Conservation (phyloP, 2,329 filamentous ascomycete genomes). For the Aaosphaeria pasadenensis region DNA sequence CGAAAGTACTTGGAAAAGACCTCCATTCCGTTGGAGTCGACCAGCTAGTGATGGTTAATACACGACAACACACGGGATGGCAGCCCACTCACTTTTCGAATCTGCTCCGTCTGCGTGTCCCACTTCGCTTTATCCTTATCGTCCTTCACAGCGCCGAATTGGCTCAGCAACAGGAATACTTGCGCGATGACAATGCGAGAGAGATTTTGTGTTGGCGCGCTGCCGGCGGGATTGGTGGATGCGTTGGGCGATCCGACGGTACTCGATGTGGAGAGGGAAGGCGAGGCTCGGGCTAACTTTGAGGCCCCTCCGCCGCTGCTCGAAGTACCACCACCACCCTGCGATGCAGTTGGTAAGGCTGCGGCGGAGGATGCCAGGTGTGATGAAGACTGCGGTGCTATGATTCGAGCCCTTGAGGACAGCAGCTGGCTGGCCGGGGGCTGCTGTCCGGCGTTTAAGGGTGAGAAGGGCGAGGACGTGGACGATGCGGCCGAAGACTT, state of each 20-base stretch:
- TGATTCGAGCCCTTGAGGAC: slow-evolving; percentile 56
- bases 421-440: slow-evolving; percentile 51
- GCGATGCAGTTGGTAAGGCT: slow-evolving; percentile 48
- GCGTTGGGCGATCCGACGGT: slow-evolving; percentile 54
- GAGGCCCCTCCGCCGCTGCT: slow-evolving; percentile 55
- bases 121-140: slow-evolving; percentile 90
- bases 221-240: slow-evolving; percentile 44
- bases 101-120: slow-evolving; percentile 86
- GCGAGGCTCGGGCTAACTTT: slow-evolving; percentile 59
- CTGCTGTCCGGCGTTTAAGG: slow-evolving; percentile 55
- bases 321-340: slow-evolving; percentile 50
- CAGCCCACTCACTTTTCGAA: slow-evolving; percentile 70
- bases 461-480: slow-evolving; percentile 53
- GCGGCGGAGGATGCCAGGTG: slow-evolving; percentile 56
- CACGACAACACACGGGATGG: background rate
- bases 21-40: slow-evolving; percentile 99
- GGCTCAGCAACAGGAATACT: slow-evolving; percentile 86
- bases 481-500: slow-evolving; percentile 54
- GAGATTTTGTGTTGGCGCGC: slow-evolving; percentile 50
- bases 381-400: slow-evolving; percentile 52
- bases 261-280: slow-evolving; percentile 55
- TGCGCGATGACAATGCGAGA: slow-evolving; percentile 94
- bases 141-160: slow-evolving; percentile 73
- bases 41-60: slow-evolving; percentile 58
- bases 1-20: slow-evolving; percentile 95